Conservation (phyloP, 2,329 filamentous ascomycete genomes). For the Calonectria honghensis region DNA sequence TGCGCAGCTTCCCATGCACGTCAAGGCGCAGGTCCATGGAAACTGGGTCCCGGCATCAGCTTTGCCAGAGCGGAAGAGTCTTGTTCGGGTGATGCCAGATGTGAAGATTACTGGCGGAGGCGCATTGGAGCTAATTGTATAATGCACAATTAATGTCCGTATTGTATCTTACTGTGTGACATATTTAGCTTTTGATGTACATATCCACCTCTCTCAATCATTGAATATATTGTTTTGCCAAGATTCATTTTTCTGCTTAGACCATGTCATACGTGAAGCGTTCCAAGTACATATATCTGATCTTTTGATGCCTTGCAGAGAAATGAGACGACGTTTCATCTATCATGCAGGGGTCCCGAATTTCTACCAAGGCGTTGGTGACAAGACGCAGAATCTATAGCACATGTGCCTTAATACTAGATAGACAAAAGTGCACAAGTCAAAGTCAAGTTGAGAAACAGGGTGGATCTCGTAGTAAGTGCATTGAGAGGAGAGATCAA, state of each 20-base stretch:
- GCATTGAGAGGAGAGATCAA: no score
- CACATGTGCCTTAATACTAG: no score
- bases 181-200: not conserved
- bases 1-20: constrained; percentile 39
- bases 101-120: constrained; percentile 11
- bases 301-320: no score
- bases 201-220: not conserved
- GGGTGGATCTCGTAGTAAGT: not conserved
- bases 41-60: constrained; percentile 37
- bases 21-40: constrained; percentile 40
- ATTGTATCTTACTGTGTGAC: not conserved
- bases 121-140: constrained; percentile 27
- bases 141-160: not conserved
- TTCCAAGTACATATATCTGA: no score
- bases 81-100: constrained; percentile 22
- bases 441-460: no score
- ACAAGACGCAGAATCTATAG: no score
- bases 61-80: not conserved
- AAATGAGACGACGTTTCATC: no score
- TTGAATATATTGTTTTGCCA: not conserved
- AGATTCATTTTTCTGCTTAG: no score
- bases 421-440: no score
- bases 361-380: no score
- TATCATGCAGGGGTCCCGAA: no score
- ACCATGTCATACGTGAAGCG: no score